Conservation (phyloP, 441 rosid genomes). For the Sinapis alba region DNA sequence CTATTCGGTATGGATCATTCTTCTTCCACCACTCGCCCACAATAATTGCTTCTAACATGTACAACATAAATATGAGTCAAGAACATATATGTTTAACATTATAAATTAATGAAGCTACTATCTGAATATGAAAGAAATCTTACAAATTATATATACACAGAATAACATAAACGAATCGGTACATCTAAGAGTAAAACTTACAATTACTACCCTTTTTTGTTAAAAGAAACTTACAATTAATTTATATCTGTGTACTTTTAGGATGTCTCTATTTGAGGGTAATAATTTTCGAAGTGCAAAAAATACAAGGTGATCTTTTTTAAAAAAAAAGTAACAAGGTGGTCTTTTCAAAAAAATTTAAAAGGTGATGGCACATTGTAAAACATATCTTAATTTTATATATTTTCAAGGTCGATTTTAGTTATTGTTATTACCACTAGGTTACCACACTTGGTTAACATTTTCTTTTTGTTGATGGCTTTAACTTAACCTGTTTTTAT, state of each 20-base stretch:
- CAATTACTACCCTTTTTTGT: no score
- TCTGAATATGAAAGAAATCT: background rate
- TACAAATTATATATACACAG: background rate
- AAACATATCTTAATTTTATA: background rate
- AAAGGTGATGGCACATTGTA: background rate
- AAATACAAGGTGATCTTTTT: no score
- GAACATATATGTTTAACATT: background rate
- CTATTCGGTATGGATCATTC: conserved; percentile 40
- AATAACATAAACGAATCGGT: background rate
- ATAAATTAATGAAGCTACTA: background rate
- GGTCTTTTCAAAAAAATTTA: background rate
- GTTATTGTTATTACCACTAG: no score
- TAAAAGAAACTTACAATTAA: background rate
- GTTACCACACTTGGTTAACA: no score
- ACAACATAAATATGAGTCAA: conserved; percentile 14
- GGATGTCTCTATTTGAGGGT: background rate
- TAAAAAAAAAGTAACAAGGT: background rate
- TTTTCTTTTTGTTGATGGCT: no score
- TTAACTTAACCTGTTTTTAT: no score
- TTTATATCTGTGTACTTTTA: background rate
- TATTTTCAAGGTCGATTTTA: background rate
- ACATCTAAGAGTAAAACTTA: no score
- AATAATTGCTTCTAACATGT: conserved; percentile 26
- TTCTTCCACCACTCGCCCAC: conserved; percentile 24
- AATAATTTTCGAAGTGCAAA: background rate